Evolutionary conservation across 768 basidiomycete genomes (phyloP), one percentile per base, ranked within the genome.

Genomic region (Hypholoma fasciculare): DNA sequence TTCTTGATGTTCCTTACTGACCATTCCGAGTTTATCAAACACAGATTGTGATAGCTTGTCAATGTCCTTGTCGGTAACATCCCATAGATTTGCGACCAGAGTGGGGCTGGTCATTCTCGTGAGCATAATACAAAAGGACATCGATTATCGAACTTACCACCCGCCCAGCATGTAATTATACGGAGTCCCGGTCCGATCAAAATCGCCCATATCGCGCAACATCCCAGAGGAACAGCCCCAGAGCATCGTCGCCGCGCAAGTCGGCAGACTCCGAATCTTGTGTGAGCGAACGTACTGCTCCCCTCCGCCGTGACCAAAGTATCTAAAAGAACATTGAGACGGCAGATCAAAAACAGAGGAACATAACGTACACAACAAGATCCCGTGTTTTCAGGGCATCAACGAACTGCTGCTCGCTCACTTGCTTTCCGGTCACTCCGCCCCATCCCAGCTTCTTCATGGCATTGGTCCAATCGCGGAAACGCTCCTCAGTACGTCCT

Each of bases 161-260:
- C 96, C 97, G 42, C 89, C 93, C n/a, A 98, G 69, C 90, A 98
- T 93, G 70, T 99, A 99, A 64, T 94, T 88, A 70, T 92, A 88
- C 0, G 97, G 94, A 13, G 94, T 98, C 17, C 97, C 97, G 13
- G 84, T 82, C 9, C 92, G 81, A 67, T 98, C 97, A 65, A 95
- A 96, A 63, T 97, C 94, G 3, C 97, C 97, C 86, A 93, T 92
- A 49, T 96, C 92, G 55, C 83, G 81, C 61, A 99, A 71, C 1
- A 83, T 74, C 9, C 96, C 97, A 0, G 96, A 98, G 0, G 97
- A 99, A 77, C 97, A 99, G 0, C 97, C 97, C 97, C 96, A 99
- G 3, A 99, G 82, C 93, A 98, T 95, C 1, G 92, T 90, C 13
- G 89, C 89, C 7, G 97, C 96, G 69, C 97, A 98, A n/a, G 81